Base-by-base conservation (phyloP, 2,329 filamentous ascomycete species). In the Exophiala sp. region DNA sequence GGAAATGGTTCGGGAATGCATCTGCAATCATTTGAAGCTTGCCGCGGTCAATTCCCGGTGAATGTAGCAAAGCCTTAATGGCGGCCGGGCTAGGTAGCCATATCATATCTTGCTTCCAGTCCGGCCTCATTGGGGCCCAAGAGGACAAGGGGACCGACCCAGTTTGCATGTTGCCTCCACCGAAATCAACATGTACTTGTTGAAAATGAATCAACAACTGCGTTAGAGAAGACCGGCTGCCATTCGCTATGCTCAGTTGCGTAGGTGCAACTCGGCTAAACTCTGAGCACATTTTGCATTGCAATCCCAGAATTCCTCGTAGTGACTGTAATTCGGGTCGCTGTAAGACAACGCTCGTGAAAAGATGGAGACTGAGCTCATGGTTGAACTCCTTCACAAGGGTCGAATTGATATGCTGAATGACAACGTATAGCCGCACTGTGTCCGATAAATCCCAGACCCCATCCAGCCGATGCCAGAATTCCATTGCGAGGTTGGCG, bases 91-190 rank as follows among this genome's bases (percentile, higher is more conserved):
- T 74, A 1, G 80, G 80, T 37, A 83, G 66, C 56, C 78, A 73
- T 45, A 84, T 73, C 78, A 83, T 81, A 50, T 81, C 73, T 49
- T 70, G 71, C 52, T 74, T 76, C 80, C 80, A 83, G 59, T 82
- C 75, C 23, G 69, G 54, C 13, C 60, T 60, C 9, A 63, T 58
- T 10, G 63, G 55, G 14, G 57, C 47, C 14, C 44, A 45, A 11
- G 50, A 38, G 11, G 39, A 21, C 7, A 38, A 43, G 16, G 50
- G 23, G 11, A 34, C 10, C 6, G 27, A 13, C 11, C 41, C 40
- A 22, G 39, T 29, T 10, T 37, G 19, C 16, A 16, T 43, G 18
- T 47, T 52, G 3, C 41, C 42, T 13, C 60, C 50, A 39, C 47
- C 43, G 47, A 58, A 55, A 35, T 68, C 66, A 40, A 67, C 46